A percentile compares a stretch with the other conserved stretches of the same genome.
Evolutionary conservation across 2,329 filamentous ascomycete genomes (phyloP).

Genomic region (Diplodia corticola): DNA sequence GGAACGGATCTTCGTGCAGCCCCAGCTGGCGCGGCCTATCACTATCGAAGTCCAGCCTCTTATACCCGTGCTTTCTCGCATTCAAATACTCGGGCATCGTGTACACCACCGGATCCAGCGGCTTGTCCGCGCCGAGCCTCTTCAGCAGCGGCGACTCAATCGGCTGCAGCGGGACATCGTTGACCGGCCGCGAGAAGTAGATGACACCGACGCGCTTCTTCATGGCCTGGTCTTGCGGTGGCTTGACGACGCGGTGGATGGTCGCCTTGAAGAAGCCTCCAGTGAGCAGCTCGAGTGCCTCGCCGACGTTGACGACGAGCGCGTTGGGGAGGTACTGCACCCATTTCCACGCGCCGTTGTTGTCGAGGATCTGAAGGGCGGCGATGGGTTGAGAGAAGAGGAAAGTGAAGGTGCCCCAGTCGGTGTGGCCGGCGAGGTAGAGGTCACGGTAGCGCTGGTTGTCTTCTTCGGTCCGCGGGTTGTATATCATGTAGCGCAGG

Average conservation of each 20-base stretch:
- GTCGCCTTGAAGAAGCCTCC: constrained; percentile 52
- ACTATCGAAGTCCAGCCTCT: constrained; percentile 3
- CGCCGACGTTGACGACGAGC: constrained; percentile 33
- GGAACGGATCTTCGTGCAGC: constrained; percentile 1
- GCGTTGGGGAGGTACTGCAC: constrained; percentile 32
- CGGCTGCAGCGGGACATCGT: neutral
- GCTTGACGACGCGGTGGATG: constrained; percentile 46
- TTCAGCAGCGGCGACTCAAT: neutral
- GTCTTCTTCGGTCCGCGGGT: neutral
- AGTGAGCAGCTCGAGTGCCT: constrained; percentile 45
- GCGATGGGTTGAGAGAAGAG: constrained; percentile 32
- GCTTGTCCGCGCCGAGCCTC: neutral
- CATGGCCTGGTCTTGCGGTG: constrained; percentile 43
- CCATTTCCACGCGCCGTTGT: constrained; percentile 30
- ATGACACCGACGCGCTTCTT: constrained; percentile 35
- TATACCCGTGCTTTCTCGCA: constrained; percentile 2
- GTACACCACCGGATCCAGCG: neutral
- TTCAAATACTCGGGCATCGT: neutral
- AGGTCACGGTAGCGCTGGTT: constrained; percentile 27
- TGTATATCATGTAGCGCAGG: constrained; percentile 14
- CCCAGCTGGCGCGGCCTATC: constrained; percentile 10
- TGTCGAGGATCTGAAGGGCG: constrained; percentile 32
- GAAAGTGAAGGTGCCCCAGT: constrained; percentile 32
- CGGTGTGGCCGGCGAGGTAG: constrained; percentile 36
- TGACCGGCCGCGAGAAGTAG: constrained; percentile 32